These are phyloP conservation scores for Durio zibethinus DNA, from an alignment of 345 rosid species.

Conservation along the genomic window DNA sequence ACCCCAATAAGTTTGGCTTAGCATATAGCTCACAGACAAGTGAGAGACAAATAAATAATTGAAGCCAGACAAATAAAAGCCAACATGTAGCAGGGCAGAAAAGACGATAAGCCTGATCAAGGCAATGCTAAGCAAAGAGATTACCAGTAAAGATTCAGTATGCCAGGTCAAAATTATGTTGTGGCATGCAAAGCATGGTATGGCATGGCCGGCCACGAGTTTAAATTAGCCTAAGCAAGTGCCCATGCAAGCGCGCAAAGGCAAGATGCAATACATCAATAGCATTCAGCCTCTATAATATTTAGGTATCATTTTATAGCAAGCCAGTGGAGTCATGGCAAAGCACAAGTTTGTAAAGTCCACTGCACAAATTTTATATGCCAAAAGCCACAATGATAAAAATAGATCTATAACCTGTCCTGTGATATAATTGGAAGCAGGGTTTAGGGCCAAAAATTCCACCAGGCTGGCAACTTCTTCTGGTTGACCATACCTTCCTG, in stretches of 20 bases:
- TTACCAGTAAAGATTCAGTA: background rate
- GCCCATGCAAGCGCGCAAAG: background rate
- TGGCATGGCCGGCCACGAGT: background rate
- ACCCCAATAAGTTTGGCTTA: background rate
- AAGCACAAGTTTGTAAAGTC: background rate
- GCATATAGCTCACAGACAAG: background rate
- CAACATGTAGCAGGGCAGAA: background rate
- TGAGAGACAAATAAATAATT: too few species aligned
- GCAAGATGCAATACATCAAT: background rate
- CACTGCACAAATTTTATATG: background rate
- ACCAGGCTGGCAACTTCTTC: constrained; percentile 99
- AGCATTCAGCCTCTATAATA: background rate
- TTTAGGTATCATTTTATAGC: too few species aligned
- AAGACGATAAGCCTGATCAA: background rate
- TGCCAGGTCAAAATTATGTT: background rate
- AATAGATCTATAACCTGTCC: constrained; percentile 62
- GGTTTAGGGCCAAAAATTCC: constrained; percentile 88
- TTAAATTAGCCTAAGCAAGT: background rate
- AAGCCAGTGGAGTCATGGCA: background rate
- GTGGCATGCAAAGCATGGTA: background rate
- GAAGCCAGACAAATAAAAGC: background rate
- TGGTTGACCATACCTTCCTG: constrained; percentile 97
- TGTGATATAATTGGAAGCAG: constrained; percentile 87
- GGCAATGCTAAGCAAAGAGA: background rate
- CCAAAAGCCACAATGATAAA: background rate